A percentile compares a stretch with the other conserved stretches of the same genome.
Evolutionary conservation across 2,329 filamentous ascomycete species (phyloP).

Genomic region (Xylariomycetidae sp.): DNA sequence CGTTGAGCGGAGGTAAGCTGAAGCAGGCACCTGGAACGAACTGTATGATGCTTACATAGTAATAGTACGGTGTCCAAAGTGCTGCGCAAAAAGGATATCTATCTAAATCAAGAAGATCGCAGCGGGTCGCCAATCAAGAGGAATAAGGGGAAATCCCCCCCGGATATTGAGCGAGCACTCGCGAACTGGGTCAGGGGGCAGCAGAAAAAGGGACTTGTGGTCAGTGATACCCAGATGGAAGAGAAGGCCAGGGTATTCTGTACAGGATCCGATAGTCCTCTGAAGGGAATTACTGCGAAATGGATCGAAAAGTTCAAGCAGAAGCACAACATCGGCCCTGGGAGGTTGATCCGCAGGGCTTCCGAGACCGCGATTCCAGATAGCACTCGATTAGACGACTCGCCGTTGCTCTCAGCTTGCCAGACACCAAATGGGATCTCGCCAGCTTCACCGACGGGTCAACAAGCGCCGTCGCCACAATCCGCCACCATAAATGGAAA

Average conservation of each 20-base stretch:
- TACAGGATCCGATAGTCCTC: conserved; percentile 65
- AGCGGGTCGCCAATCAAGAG: conserved; percentile 77
- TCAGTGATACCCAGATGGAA: conserved; percentile 77
- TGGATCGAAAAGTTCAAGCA: conserved; percentile 97
- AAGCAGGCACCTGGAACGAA: conserved; percentile 7
- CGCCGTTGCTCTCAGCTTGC: conserved; percentile 49
- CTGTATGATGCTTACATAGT: conserved; percentile 21
- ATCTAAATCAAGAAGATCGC: conserved; percentile 76
- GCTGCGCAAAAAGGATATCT: conserved; percentile 89
- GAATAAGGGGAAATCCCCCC: conserved; percentile 72
- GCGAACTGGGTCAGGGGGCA: conserved; percentile 83
- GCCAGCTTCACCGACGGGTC: conserved; percentile 64
- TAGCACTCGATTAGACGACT: conserved; percentile 53
- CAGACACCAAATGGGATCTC: conserved; percentile 66
- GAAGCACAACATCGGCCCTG: conserved; percentile 61
- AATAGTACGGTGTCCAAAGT: conserved; percentile 97
- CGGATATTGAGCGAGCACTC: conserved; percentile 88
- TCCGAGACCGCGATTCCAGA: conserved; percentile 70
- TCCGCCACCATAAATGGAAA: conserved; percentile 65
- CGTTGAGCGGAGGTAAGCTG: conserved; percentile 86
- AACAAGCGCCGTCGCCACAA: conserved; percentile 59
- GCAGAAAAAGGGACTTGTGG: conserved; percentile 66
- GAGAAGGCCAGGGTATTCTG: conserved; percentile 81
- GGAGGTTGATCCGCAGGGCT: conserved; percentile 49
- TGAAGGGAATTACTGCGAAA: conserved; percentile 65